Evolutionary conservation across 176 grass and related monocot species (phyloP), one percentile per base, ranked within the genome.

Genomic region (Oryza punctata): DNA sequence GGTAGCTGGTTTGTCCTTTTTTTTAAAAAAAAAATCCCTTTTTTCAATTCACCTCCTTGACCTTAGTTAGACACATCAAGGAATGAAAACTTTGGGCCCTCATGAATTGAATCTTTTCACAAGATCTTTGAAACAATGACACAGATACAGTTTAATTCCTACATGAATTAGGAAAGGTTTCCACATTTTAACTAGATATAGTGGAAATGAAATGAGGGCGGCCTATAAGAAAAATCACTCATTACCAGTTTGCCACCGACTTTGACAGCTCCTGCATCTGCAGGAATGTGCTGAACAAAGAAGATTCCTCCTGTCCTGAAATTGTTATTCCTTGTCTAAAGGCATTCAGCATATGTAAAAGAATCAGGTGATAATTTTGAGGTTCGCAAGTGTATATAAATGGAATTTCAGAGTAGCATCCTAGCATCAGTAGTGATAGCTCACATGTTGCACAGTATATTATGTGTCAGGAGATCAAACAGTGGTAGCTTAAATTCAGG

Each of bases 221-320:
- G 23, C 63, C 82, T 40, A 76, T 47, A 32, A 67, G 10, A 71
- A 52, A 52, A 59, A 30, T 33, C 59, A 73, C 57, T 40, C 73
- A 43, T 15, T 63, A 57, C n/a, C 9, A 65, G 15, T 76, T 69
- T 67, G 19, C 21, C 50, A 33, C 35, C 44, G 73, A 61, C 35
- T 78, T 60, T 70, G 52, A 60, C 83, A 85, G 72, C 38, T 68
- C 71, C 72, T 82, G 78, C 74, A 35, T 38, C 37, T 35, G 75
- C 75, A 85, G 75, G 83, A 69, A 71, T 85, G 52, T 78, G 63
- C 64, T 49, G 78, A 69, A 64, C 72, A 77, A 69, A 81, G 64
- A 21, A 82, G 70, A 87, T 82, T 35, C 72, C 64, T 49, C 11
- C 1, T 76, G 46, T 70, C 49, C 26, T 59, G 50, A 72, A 78